A percentile compares a stretch with the other conserved stretches of the same genome.
Conservation (phyloP, 495 filamentous ascomycete genomes). For the Hypomontagnella monticulosa region DNA sequence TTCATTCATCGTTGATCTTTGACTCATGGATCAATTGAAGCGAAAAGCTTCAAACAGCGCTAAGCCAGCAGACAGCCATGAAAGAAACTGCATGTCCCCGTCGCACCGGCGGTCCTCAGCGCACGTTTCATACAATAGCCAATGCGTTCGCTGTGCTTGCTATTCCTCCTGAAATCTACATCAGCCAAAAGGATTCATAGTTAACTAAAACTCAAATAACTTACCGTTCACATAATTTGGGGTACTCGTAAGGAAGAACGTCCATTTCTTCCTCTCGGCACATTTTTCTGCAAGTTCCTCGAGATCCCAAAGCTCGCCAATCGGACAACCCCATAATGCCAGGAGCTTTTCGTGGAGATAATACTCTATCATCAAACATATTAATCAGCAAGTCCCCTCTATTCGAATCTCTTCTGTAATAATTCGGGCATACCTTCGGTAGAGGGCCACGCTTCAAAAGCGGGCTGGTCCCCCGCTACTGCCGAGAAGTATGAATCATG, state of each 20-base stretch:
- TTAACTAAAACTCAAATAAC: slow-evolving; percentile 23
- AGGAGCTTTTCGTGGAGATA: slow-evolving; percentile 68
- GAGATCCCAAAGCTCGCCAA: slow-evolving; percentile 66
- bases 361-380: slow-evolving; percentile 60
- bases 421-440: slow-evolving; percentile 60
- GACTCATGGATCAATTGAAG: no score
- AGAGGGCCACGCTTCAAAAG: slow-evolving; percentile 70
- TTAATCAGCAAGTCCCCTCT: slow-evolving; percentile 63
- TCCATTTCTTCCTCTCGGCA: slow-evolving; percentile 62
- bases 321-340: slow-evolving; percentile 67
- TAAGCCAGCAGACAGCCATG: no score
- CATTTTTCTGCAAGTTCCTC: slow-evolving; percentile 57
- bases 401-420: slow-evolving; percentile 56
- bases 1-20: no score
- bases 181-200: slow-evolving; percentile 43
- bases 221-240: slow-evolving; percentile 58
- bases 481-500: slow-evolving; percentile 74
- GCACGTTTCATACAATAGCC: slow-evolving; percentile 55
- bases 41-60: no score
- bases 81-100: no score
- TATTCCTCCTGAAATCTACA: slow-evolving; percentile 41
- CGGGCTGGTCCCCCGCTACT: slow-evolving; percentile 68
- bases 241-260: slow-evolving; percentile 69
- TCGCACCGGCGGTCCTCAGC: no score
- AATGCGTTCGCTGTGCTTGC: slow-evolving; percentile 48